Percentiles rank a stretch among this genome's conserved stretches.
phyloP scores from a whole-genome alignment of 305 asterid genomes.

The Fraxinus xanthoxyloides region DNA sequence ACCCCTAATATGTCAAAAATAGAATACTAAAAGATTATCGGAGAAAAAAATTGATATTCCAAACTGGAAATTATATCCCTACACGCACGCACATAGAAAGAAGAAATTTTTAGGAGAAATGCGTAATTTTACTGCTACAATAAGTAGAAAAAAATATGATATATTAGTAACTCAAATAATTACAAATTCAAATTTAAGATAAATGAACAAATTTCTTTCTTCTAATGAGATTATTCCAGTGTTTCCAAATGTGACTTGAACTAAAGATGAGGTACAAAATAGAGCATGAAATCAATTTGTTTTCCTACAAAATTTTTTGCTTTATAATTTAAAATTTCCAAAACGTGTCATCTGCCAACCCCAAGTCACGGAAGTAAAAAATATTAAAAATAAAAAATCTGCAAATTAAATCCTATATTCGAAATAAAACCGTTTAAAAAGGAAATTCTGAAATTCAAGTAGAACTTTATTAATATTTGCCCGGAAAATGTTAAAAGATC shows the following conservation, averaged over 20 bases:
- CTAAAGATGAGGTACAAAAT: neutral
- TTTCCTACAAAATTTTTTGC: neutral
- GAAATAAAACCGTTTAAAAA: neutral
- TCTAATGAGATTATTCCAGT: neutral
- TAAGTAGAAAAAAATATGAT: neutral
- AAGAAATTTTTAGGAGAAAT: neutral
- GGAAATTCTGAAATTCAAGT: neutral
- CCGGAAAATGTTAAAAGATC: neutral
- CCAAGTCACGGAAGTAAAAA: neutral
- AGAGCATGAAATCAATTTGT: neutral
- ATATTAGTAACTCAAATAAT: neutral
- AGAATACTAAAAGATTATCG: neutral
- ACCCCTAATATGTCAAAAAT: conserved; percentile 4
- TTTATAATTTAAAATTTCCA: neutral
- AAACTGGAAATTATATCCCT: neutral
- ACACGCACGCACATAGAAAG: neutral
- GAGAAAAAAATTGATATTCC: neutral
- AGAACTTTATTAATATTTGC: neutral
- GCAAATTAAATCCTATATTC: neutral
- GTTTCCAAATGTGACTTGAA: neutral
- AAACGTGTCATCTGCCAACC: neutral
- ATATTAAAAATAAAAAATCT: neutral
- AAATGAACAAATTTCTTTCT: neutral
- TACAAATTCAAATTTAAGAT: neutral
- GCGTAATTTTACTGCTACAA: neutral